phyloP scores from a whole-genome alignment of 495 filamentous ascomycete species.

The Alectoria sarmentosa region DNA sequence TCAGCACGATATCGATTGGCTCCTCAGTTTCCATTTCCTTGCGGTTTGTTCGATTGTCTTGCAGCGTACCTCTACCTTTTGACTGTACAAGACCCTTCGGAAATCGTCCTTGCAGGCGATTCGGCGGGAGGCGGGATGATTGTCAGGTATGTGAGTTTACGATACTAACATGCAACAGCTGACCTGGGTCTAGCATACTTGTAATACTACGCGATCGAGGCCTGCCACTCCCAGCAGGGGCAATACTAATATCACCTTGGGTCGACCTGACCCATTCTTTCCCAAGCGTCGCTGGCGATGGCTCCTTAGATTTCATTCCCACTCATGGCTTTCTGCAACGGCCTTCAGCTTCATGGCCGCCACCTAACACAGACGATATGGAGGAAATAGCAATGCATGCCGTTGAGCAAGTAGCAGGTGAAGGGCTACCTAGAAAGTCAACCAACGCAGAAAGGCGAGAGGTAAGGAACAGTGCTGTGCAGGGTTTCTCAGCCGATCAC shows the following conservation, averaged over 20 bases:
- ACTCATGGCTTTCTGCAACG: conserved; percentile 77
- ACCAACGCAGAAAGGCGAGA: conserved; percentile 26
- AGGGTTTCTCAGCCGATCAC: conserved; percentile 36
- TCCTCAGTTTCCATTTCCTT: conserved; percentile 93
- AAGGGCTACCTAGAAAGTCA: conserved; percentile 28
- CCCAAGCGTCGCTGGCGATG: conserved; percentile 71
- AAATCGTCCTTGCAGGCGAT: conserved; percentile 80
- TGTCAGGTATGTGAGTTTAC: conserved; percentile 39
- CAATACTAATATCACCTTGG: conserved; percentile 88
- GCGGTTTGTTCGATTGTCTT: conserved; percentile 80
- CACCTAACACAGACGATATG: conserved; percentile 69
- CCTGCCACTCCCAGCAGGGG: conserved; percentile 77
- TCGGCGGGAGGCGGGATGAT: conserved; percentile 89
- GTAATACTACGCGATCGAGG: conserved; percentile 75
- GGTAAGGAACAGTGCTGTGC: conserved; percentile 32
- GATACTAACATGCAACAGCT: conserved; percentile 15
- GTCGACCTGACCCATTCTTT: conserved; percentile 92
- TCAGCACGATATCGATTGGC: conserved; percentile 73
- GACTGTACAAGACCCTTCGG: conserved; percentile 60
- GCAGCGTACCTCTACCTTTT: conserved; percentile 81
- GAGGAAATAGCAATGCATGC: conserved; percentile 29
- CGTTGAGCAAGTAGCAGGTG: conserved; percentile 36
- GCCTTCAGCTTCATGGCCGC: conserved; percentile 84
- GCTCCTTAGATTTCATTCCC: conserved; percentile 78
- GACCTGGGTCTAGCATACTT: conserved; percentile 49